Evolutionary conservation across 441 rosid genomes (phyloP), one percentile per base, ranked within the genome.

Genomic region (Pelargonium myrrhifolium): DNA sequence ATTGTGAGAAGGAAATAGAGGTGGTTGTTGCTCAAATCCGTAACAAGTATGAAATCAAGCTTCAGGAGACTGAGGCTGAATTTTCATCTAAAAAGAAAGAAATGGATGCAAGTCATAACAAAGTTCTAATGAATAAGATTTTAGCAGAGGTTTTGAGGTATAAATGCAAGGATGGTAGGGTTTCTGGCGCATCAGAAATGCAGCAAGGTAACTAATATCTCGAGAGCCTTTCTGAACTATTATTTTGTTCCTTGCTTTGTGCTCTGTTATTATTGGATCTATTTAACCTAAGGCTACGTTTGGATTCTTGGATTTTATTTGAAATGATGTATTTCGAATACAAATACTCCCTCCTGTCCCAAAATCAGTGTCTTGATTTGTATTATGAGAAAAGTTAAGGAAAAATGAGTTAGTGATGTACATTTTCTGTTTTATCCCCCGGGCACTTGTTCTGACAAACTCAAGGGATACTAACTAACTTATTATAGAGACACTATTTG

Each of bases 91-190:
- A 66, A 76, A 77, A 66, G 66, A 77, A 70, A 67, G 82, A 89
- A 71, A 67, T 87, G 39, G 90, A 83, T 22, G 47, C 64, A 63
- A 74, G 68, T 65, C 75, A 66, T 72, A 65, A 67, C 65, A 80
- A 73, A 75, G 78, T 87, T 72, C 62, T 72, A 65, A 81, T 82
- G 89, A 86, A 82, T 81, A 89, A 81, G 86, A 79, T 89, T 56
- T 79, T 95, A 84, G 92, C 97, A 0, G 89, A 80, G 64, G 90
- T 88, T 12, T 87, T 89, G 80, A 76, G 84, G 76, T 77, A 76
- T 56, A 88, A 89, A 77, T 89, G 89, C 60, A 75, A 62, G 51
- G 89, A 85, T 72, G 64, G 22, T 31, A 85, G 65, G 74, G 68
- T 71, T 67, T 65, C 85, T 71, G 67, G 37, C 35, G 21, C 72